Conservation (phyloP, 176 grass and related monocot species). For the Elymus sibiricus region DNA sequence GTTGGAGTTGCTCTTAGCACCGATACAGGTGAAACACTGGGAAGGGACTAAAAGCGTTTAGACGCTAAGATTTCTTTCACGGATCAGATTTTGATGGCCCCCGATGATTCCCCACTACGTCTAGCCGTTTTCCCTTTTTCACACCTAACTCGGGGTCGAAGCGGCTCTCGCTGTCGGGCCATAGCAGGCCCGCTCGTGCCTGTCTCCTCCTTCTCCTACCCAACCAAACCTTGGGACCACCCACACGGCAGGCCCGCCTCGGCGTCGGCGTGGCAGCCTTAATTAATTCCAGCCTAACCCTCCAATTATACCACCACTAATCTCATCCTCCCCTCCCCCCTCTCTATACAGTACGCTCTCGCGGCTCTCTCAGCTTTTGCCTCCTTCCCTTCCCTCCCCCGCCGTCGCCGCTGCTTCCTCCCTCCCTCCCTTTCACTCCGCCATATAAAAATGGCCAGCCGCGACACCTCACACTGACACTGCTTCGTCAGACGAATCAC, state of each 20-base stretch:
- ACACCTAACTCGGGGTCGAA: background rate
- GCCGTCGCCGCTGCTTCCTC: slow-evolving; percentile 21
- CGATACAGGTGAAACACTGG: too few relatives aligned
- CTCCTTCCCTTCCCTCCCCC: background rate
- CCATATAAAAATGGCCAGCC: background rate
- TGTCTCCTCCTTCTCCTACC: slow-evolving; percentile 2
- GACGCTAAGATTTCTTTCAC: background rate
- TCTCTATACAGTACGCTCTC: background rate
- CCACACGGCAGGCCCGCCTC: background rate
- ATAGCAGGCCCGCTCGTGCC: background rate
- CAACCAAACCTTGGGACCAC: background rate
- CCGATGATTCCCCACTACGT: background rate
- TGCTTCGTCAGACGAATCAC: background rate
- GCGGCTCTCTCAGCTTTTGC: background rate
- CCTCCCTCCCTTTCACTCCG: background rate
- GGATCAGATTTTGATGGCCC: background rate
- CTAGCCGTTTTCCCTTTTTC: background rate
- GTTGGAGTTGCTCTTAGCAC: too few relatives aligned
- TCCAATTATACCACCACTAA: background rate
- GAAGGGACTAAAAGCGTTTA: too few relatives aligned
- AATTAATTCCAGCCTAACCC: background rate
- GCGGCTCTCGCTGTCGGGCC: slow-evolving; percentile 1
- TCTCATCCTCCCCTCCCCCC: background rate
- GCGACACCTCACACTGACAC: slow-evolving; percentile 3
- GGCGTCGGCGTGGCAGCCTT: slow-evolving; percentile 1